Evolutionary conservation across 441 rosid genomes (phyloP).

Genomic region (Adansonia madagascariensis): DNA sequence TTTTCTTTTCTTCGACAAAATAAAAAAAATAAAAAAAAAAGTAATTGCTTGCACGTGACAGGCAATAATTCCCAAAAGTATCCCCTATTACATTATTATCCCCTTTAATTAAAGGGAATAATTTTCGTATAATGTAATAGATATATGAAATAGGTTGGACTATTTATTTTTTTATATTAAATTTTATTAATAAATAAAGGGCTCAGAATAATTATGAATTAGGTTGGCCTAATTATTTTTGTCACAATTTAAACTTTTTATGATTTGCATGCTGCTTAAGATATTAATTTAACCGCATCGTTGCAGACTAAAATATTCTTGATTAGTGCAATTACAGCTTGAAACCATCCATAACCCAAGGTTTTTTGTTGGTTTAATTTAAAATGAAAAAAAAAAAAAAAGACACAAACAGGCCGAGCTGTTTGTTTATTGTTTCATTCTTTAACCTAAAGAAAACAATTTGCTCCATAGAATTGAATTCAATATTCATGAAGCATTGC

Average conservation of each 20-base stretch:
- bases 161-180: too few relatives aligned
- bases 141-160: too few relatives aligned
- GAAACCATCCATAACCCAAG: conserved; percentile 27
- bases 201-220: background rate
- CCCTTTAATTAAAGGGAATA: too few relatives aligned
- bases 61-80: too few relatives aligned
- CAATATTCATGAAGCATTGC: background rate
- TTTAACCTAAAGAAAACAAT: background rate
- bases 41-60: too few relatives aligned
- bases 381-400: too few relatives aligned
- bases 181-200: background rate
- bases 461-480: too few relatives aligned
- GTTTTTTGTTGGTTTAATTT: too few relatives aligned
- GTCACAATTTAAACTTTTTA: background rate
- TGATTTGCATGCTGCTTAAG: background rate
- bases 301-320: background rate
- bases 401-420: background rate
- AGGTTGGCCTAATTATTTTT: background rate
- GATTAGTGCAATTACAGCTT: conserved; percentile 29
- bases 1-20: too few relatives aligned
- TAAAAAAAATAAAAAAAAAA: too few relatives aligned
- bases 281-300: background rate
- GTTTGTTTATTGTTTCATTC: background rate
- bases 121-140: too few relatives aligned
- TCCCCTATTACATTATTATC: too few relatives aligned